Percentiles rank a stretch among this genome's conserved stretches.
Conservation (phyloP, 345 rosid species). For the Eucalyptus lansdowneana region DNA sequence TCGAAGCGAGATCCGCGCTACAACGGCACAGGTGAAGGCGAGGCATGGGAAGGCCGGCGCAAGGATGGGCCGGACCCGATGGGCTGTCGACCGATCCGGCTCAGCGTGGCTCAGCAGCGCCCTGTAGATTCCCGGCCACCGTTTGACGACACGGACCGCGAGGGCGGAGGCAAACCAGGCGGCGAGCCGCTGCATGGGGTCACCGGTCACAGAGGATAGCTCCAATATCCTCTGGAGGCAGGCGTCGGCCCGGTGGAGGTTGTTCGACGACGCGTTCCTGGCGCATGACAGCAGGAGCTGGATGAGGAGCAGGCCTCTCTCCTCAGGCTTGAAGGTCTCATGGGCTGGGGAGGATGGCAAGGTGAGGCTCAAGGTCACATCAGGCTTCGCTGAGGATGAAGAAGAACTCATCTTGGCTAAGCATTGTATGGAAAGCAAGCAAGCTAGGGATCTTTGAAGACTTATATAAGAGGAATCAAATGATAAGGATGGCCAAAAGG, state of each 20-base stretch:
- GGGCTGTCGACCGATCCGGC: not conserved
- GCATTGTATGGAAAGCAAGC: not conserved
- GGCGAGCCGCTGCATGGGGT: slow-evolving; percentile 41
- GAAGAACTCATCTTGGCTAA: slow-evolving; percentile 1
- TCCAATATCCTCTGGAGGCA: slow-evolving; percentile 24
- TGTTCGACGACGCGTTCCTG: slow-evolving; percentile 31
- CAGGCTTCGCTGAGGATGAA: slow-evolving; percentile 6
- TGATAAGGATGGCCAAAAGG: not conserved
- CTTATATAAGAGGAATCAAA: not conserved
- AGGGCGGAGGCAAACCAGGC: slow-evolving; percentile 31
- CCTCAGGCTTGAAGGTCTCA: slow-evolving; percentile 6
- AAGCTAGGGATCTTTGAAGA: not conserved
- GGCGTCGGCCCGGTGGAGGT: slow-evolving; percentile 27
- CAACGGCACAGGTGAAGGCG: slow-evolving; percentile 7
- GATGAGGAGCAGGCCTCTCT: slow-evolving; percentile 32
- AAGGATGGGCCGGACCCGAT: not conserved
- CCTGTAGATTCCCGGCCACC: slow-evolving; percentile 37
- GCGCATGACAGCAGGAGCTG: slow-evolving; percentile 34
- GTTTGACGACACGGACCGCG: slow-evolving; percentile 28
- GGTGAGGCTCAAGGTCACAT: slow-evolving; percentile 32
- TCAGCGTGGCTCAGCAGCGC: slow-evolving; percentile 12
- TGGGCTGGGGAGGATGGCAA: not conserved
- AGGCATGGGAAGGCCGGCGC: slow-evolving; percentile 16
- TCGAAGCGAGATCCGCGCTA: slow-evolving; percentile 4
- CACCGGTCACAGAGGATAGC: slow-evolving; percentile 27